Base-by-base conservation (phyloP, 2,329 filamentous ascomycete genomes). In the Diaporthe sp. region DNA sequence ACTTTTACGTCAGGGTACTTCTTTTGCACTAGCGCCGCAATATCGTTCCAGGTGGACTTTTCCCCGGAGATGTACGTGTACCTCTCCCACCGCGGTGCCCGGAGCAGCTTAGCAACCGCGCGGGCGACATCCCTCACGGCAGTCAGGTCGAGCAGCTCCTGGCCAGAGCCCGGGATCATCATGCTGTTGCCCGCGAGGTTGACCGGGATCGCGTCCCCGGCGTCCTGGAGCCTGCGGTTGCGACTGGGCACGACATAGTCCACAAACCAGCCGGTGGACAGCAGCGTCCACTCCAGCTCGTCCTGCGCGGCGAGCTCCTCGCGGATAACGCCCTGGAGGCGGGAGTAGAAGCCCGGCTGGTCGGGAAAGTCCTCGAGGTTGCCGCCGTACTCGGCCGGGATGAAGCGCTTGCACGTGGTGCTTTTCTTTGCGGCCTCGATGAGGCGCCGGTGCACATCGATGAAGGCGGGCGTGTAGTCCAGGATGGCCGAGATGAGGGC, bases 331-430 rank as follows among this genome's bases (percentile, higher is more conserved):
- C 57, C 57, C 57, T 59, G 31, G 4, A 59, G 34, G 31, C 57
- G 57, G 10, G 34, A 59, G 34, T 59, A 39, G 17, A 59, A 59
- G 8, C 19, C 57, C 10, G 57, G 57, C 57, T 59, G 57, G 57
- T 59, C 57, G 12, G 57, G 57, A 22, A 59, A 59, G 34, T 59
- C 57, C 57, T 59, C 57, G 22, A 59, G 57, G 22, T 59, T 59
- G 4, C 57, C 57, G 57, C 57, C 57, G 22, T 59, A 59, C 57
- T 59, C 57, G 31, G 57, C 57, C 0, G 57, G 57, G 57, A 59
- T 25, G 57, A 59, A 59, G 19, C 57, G 57, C 34, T 6, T 59
- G 22, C 57, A 59, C 22, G 57, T 59, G 4, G 22, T 39, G 57
- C 57, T 59, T 12, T 39, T 59, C 57, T 0, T 59, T 1, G 57